Percentiles rank a stretch among this genome's conserved stretches.
These are phyloP conservation scores for Pulveroboletus sp. DNA, from an alignment of 768 basidiomycete species.

Conservation along the genomic window DNA sequence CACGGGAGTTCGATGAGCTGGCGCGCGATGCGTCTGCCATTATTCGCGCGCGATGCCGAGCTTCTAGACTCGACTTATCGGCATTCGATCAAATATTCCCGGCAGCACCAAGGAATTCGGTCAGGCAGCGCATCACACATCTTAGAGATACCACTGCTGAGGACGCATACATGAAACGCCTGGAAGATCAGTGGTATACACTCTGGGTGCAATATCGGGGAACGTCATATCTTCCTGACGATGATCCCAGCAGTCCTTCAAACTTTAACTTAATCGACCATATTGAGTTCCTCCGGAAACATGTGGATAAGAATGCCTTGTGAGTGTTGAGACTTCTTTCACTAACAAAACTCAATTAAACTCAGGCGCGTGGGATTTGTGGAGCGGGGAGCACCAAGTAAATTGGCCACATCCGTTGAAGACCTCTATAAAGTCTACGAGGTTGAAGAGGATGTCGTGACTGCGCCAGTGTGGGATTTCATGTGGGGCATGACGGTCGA, in stretches of 20 bases:
- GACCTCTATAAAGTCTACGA: conserved; percentile 46
- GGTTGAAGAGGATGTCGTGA: conserved; percentile 41
- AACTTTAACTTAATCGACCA: conserved; percentile 83
- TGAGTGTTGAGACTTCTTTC: conserved; percentile 38
- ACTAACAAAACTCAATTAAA: conserved; percentile 11
- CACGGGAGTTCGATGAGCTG: conserved; percentile 80
- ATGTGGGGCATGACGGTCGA: conserved; percentile 70
- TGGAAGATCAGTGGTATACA: conserved; percentile 79
- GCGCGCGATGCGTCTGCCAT: conserved; percentile 81
- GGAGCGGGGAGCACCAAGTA: conserved; percentile 35
- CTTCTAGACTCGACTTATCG: conserved; percentile 59
- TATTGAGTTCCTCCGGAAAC: conserved; percentile 70
- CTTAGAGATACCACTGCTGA: conserved; percentile 59
- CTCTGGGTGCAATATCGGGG: conserved; percentile 73
- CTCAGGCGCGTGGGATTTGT: conserved; percentile 60
- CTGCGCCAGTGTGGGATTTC: conserved; percentile 59
- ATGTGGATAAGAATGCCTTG: conserved; percentile 85
- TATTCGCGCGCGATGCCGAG: conserved; percentile 71
- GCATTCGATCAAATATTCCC: conserved; percentile 80
- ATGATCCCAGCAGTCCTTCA: conserved; percentile 56
- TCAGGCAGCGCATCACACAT: conserved; percentile 62
- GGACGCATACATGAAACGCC: conserved; percentile 68
- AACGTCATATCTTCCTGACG: conserved; percentile 63
- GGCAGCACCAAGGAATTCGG: conserved; percentile 63
- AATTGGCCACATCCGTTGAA: conserved; percentile 42